Evolutionary conservation across 2,329 filamentous ascomycete species (phyloP).

Genomic region (Sphaerulina populicola): DNA sequence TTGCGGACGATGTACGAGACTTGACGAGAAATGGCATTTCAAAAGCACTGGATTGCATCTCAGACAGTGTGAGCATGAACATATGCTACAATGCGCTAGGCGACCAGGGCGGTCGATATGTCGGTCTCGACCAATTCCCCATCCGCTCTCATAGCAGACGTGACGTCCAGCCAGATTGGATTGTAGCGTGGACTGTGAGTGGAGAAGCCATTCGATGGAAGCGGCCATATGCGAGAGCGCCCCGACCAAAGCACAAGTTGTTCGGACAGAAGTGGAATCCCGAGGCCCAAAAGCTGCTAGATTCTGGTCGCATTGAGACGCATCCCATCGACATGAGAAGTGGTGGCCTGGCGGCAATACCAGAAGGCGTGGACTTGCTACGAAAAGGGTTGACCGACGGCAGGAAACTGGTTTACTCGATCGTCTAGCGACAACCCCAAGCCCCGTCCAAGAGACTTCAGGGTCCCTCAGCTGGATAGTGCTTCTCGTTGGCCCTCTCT

Average conservation of each 20-base stretch:
- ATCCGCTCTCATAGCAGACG: constrained; percentile 16
- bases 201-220: constrained; percentile 16
- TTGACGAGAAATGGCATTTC: constrained; percentile 12
- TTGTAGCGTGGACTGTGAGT: constrained; percentile 17
- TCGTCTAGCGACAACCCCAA: constrained; percentile 3
- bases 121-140: constrained; percentile 19
- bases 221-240: constrained; percentile 14
- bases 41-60: constrained; percentile 17
- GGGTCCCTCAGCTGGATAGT: too few relatives aligned
- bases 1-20: constrained; percentile 12
- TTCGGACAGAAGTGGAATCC: constrained; percentile 16
- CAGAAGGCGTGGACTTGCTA: constrained; percentile 13
- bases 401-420: constrained; percentile 16
- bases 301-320: constrained; percentile 10
- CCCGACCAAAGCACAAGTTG: constrained; percentile 13
- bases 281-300: constrained; percentile 14
- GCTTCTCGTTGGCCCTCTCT: too few relatives aligned
- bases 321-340: constrained; percentile 17
- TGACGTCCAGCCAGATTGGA: constrained; percentile 19
- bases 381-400: constrained; percentile 16
- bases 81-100: constrained; percentile 18
- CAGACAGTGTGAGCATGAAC: constrained; percentile 17
- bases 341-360: constrained; percentile 13
- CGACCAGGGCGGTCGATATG: constrained; percentile 15
- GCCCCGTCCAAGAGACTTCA: too few relatives aligned